Evolutionary conservation across 495 filamentous ascomycete genomes (phyloP).

Genomic region (Aspergillus panamensis): DNA sequence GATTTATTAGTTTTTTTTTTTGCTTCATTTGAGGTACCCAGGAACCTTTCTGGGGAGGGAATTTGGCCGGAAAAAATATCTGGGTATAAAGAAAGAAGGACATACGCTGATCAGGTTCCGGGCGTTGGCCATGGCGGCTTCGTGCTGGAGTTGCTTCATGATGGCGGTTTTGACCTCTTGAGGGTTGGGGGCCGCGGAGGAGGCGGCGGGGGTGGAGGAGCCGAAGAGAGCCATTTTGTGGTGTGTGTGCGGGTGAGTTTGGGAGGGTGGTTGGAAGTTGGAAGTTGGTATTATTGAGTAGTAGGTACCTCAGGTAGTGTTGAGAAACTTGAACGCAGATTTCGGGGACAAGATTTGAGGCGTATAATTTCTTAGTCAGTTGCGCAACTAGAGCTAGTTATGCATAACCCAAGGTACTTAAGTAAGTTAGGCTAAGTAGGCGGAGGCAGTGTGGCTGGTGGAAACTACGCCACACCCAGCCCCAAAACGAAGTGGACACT

Average conservation of each 20-base stretch:
- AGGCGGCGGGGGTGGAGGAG: slow-evolving; percentile 28
- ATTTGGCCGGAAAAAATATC: neutral
- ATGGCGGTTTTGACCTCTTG: slow-evolving; percentile 64
- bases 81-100: neutral
- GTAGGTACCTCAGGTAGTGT: too few relatives aligned
- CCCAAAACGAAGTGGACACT: slow-evolving; percentile 33
- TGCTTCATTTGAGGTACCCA: neutral
- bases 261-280: neutral
- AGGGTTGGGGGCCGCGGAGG: slow-evolving; percentile 25
- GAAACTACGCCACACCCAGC: slow-evolving; percentile 27
- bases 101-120: slow-evolving; percentile 69
- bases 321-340: too few relatives aligned
- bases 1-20: slow-evolving; percentile 4
- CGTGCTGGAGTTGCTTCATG: slow-evolving; percentile 70
- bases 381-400: too few relatives aligned
- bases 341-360: too few relatives aligned
- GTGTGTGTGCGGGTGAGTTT: neutral
- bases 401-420: too few relatives aligned
- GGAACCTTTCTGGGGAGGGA: neutral
- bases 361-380: too few relatives aligned
- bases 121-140: slow-evolving; percentile 72
- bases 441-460: slow-evolving; percentile 26
- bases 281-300: neutral
- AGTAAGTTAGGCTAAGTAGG: neutral
- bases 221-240: slow-evolving; percentile 43